These are phyloP conservation scores for Talaromyces sp. DNA, from an alignment of 2,329 filamentous ascomycete species.

Conservation along the genomic window DNA sequence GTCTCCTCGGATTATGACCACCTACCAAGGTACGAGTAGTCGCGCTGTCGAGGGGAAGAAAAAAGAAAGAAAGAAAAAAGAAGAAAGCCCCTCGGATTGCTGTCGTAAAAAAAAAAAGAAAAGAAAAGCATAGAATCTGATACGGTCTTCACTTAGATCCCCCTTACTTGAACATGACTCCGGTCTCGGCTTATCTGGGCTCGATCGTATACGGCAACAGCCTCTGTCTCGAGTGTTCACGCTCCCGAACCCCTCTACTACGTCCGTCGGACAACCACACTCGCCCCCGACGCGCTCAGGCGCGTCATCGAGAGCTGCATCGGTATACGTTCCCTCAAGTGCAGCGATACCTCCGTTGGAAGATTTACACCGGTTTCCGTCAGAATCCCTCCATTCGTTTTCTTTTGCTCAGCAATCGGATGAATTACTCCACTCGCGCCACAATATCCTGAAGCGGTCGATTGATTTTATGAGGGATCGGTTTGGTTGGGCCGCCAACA, in stretches of 20 bases:
- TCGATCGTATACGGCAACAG: slow-evolving; percentile 90
- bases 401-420: slow-evolving; percentile 95
- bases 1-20: slow-evolving; percentile 62
- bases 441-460: slow-evolving; percentile 87
- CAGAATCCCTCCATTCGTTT: slow-evolving; percentile 95
- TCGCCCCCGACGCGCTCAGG: slow-evolving; percentile 67
- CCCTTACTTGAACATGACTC: slow-evolving; percentile 85
- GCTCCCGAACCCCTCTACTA: slow-evolving; percentile 57
- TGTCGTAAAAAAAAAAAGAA: background rate
- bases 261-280: slow-evolving; percentile 58
- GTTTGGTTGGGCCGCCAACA: slow-evolving; percentile 71
- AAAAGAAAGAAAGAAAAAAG: background rate
- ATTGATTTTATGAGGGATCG: slow-evolving; percentile 96
- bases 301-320: slow-evolving; percentile 50
- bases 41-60: background rate
- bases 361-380: slow-evolving; percentile 86
- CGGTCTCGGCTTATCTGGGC: slow-evolving; percentile 75
- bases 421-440: slow-evolving; percentile 82
- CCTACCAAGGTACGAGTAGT: slow-evolving; percentile 59
- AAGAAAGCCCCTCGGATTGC: background rate
- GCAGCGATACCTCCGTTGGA: slow-evolving; percentile 69
- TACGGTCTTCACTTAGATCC: slow-evolving; percentile 51
- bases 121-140: slow-evolving; percentile 1
- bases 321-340: slow-evolving; percentile 53
- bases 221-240: slow-evolving; percentile 62